Evolutionary conservation across 148 eudicot species (phyloP), one percentile per base, ranked within the genome.

Genomic region (Persicaria maculosa): DNA sequence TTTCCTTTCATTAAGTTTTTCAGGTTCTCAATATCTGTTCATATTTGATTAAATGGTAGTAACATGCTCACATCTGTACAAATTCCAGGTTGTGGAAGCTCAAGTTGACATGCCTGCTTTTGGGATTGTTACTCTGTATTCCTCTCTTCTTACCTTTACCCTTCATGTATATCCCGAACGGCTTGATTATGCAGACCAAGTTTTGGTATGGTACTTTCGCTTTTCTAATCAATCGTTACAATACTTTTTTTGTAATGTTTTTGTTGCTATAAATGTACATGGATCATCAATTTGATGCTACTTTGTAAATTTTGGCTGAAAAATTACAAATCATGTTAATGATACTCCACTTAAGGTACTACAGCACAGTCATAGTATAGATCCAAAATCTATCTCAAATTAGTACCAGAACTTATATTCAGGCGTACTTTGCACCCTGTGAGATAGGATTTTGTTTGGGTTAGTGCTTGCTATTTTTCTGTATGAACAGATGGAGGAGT

Each of bases 101-200:
- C 97, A 95, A 72, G 85, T 83, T n/a, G 96, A 92, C 80, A 92
- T 95, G 94, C 90, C 97, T 47, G 85, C 89, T 76, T 80, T 74
- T 74, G 99, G 97, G 76, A 93, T 85, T 81, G 94, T 90, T 74
- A 88, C 99, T 74, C 80, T 95, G 76, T 90, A 95, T 79, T 88
- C 96, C 47, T 95, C 99, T 74, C 97, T 95, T 20, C 90, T 92
- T 75, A 95, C 92, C 75, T 95, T 95, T 81, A 89, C 97, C 50
- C 84, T 95, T 74, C 93, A 95, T 72, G 97, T 95, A 50, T 97
- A 95, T 71, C 92, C 97, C 40, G 97, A 95, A 36, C 89, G 99
- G 68, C 96, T 95, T 79, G 99, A 95, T 88, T 95, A 92, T 74
- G 96, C 95, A 46, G 97, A 95, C 86, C 96, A 90, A 84, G 93